Conservation (phyloP, 208 protist genomes). For the Trypanosoma avium region DNA sequence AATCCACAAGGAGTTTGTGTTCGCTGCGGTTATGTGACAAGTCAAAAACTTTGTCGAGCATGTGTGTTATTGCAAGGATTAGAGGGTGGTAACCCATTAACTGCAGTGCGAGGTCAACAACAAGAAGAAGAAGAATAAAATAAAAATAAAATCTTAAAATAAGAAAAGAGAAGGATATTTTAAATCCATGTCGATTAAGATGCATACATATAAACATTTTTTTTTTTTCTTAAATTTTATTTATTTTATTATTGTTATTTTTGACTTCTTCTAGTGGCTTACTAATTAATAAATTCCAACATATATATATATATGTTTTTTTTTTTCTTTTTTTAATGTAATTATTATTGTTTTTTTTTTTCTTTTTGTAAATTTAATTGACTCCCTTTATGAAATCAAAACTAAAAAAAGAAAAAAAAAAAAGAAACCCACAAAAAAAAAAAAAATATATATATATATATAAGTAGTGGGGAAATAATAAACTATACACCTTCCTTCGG, state of each 20-base stretch:
- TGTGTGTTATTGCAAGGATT: slow-evolving; percentile 93
- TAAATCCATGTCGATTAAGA: slow-evolving; percentile 1
- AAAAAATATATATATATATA: no score
- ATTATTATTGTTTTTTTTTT: slow-evolving; percentile 19
- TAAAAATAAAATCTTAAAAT: not conserved
- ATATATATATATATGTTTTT: no score
- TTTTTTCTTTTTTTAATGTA: not conserved
- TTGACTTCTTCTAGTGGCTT: not conserved
- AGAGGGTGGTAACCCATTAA: slow-evolving; percentile 57
- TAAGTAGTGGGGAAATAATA: no score
- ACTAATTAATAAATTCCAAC: no score
- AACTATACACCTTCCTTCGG: no score
- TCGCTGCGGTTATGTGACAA: slow-evolving; percentile 92
- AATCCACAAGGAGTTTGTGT: slow-evolving; percentile 64
- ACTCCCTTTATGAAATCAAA: not conserved
- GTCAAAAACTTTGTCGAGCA: slow-evolving; percentile 90
- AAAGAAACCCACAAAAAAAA: not conserved
- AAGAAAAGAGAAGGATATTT: not conserved
- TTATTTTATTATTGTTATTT: not conserved
- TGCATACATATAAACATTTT: no score
- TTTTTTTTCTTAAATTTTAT: not conserved
- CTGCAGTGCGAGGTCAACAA: slow-evolving; percentile 29
- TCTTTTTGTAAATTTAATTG: slow-evolving; percentile 11
- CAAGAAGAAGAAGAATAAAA: no score
- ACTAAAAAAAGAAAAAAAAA: slow-evolving; percentile 5